Conservation (phyloP, 345 rosid genomes). For the Heritiera littoralis region DNA sequence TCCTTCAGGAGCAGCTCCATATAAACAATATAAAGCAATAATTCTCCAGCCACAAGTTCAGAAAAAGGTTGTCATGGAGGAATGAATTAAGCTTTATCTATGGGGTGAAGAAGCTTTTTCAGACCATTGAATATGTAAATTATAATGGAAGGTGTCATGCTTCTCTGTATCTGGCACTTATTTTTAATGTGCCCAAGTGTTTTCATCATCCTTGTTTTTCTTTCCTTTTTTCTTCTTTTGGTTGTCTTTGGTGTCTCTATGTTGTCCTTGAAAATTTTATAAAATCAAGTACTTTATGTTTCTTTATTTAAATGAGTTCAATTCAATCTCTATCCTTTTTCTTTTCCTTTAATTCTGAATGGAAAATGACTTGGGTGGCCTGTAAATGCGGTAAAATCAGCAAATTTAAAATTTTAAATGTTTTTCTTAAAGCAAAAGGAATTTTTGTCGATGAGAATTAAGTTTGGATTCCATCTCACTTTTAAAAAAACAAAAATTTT, state of each 20-base stretch:
- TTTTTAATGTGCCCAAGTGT: conserved; percentile 26
- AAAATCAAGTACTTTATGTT: conserved; percentile 1
- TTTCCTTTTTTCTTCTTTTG: background rate
- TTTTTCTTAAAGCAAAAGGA: no score
- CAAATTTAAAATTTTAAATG: background rate
- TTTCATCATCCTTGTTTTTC: conserved; percentile 13
- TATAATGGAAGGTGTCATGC: background rate
- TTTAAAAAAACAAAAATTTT: no score
- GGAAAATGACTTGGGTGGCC: background rate
- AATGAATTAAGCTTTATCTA: background rate
- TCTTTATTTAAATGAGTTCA: background rate
- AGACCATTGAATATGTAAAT: conserved; percentile 25
- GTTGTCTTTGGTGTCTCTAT: conserved; percentile 3
- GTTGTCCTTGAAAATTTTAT: conserved; percentile 11
- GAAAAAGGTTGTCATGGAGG: background rate
- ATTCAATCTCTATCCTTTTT: background rate
- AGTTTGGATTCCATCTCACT: no score
- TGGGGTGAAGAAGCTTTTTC: conserved; percentile 1
- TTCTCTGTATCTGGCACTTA: conserved; percentile 12
- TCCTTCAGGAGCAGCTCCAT: conserved; percentile 62
- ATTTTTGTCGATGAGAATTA: no score
- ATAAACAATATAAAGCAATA: conserved; percentile 8
- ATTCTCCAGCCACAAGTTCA: conserved; percentile 14
- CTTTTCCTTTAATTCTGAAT: background rate
- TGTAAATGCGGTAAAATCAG: background rate